Base-by-base conservation (phyloP, 495 filamentous ascomycete species). In the Penicillium lividum region DNA sequence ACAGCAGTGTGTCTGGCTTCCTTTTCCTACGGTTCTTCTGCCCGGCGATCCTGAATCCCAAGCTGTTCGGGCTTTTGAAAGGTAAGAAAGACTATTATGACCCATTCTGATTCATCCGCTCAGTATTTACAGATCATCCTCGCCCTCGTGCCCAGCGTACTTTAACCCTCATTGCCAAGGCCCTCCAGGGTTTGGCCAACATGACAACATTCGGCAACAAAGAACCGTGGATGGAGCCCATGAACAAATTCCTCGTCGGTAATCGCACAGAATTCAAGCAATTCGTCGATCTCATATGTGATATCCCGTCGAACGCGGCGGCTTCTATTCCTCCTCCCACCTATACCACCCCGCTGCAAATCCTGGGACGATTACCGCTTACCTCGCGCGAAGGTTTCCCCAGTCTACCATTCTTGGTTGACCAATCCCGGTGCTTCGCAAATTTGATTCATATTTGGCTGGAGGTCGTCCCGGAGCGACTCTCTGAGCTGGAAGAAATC, bases 211-310 rank as follows among this genome's bases (percentile, higher is more conserved):
- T 98, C 59, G 95, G 94, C 54, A 89, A 88, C 65, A 98, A 98
- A 70, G 94, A 98, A 71, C 84, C 87, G 4, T 99, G 93, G 92
- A 99, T 99, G 94, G 95, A 96, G 72, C 91, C 91, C 5, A 98
- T 98, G 95, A 99, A 97, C 67, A 82, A 80, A 51, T 82, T 83
- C 53, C 57, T 82, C 44, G 68, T 72, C 46, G 71, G 70, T 15
- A 80, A 84, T 64, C 77, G 80, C 47, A 51, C 67, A 54, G 84
- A 89, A 25, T 90, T 98, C 75, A 95, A 92, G 69, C 80, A 86
- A 28, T 97, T 93, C 64, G 86, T 98, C 58, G 93, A 98, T 66
- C 77, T 80, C 27, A 86, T 97, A 45, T 97, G 93, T 72, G 82
- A 84, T 30, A 90, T 99, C 50, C 86, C 92, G 2, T 82, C 84